Percentiles rank a stretch among this genome's conserved stretches.
Conservation (phyloP, 441 rosid genomes). For the Hura crepitans region DNA sequence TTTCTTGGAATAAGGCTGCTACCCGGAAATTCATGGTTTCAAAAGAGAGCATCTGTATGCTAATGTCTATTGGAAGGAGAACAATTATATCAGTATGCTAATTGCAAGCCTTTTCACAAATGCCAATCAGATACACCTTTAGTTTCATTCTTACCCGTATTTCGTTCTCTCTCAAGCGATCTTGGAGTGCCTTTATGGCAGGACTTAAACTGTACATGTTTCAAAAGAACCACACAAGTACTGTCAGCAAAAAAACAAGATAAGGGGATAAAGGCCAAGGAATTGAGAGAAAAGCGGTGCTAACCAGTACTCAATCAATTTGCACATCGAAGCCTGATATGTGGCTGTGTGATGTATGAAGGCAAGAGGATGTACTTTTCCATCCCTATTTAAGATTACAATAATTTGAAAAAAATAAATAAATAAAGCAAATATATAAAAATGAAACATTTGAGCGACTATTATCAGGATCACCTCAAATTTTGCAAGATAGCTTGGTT, state of each 20-base stretch:
- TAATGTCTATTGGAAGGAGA: not conserved
- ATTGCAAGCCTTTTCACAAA: not conserved
- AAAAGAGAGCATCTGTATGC: no score
- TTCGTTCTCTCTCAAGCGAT: constrained; percentile 76
- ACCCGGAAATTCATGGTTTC: not conserved
- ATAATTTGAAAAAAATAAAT: constrained; percentile 18
- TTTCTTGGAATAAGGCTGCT: not conserved
- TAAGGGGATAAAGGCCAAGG: constrained; percentile 11
- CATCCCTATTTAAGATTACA: constrained; percentile 42
- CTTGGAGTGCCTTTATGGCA: constrained; percentile 80
- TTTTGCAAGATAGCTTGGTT: constrained; percentile 71
- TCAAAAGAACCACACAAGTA: constrained; percentile 18
- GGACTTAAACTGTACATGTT: constrained; percentile 74
- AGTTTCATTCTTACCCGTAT: constrained; percentile 52
- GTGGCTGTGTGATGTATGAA: constrained; percentile 90
- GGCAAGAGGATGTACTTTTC: constrained; percentile 81
- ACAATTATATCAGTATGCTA: not conserved
- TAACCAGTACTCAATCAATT: constrained; percentile 88
- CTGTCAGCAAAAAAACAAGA: constrained; percentile 6
- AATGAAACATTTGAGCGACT: constrained; percentile 8
- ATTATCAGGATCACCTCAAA: constrained; percentile 47
- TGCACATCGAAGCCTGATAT: constrained; percentile 94
- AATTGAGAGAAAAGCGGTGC: constrained; percentile 24
- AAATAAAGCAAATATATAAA: not conserved
- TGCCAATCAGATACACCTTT: constrained; percentile 4